A percentile compares a stretch with the other conserved stretches of the same genome.
These are phyloP conservation scores for Coccomyxa subellipsoidea DNA, from an alignment of 163 green algal genomes.

Conservation along the genomic window DNA sequence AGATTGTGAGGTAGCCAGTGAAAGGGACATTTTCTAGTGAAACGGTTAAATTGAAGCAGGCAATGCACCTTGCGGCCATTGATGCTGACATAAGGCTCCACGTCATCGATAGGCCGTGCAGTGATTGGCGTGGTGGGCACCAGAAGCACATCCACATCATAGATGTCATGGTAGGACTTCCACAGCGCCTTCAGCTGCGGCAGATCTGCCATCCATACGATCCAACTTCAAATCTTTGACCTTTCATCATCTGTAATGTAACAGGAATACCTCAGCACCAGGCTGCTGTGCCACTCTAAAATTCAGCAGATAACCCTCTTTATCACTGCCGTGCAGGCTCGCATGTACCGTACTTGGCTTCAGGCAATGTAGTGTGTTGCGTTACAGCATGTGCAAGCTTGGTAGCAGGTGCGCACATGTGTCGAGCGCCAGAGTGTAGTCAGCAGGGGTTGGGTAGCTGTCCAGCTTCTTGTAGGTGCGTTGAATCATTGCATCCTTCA, in stretches of 20 bases:
- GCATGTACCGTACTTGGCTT: too few relatives aligned
- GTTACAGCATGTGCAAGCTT: too few relatives aligned
- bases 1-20: too few relatives aligned
- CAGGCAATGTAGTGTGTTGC: too few relatives aligned
- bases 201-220: slow-evolving; percentile 8
- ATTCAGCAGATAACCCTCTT: too few relatives aligned
- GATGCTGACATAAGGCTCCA: slow-evolving; percentile 17
- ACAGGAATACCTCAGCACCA: too few relatives aligned
- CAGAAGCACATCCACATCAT: slow-evolving; percentile 17
- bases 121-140: slow-evolving; percentile 15
- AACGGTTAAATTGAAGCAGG: neutral
- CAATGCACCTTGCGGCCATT: slow-evolving; percentile 14
- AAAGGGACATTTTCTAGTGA: too few relatives aligned
- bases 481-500: neutral
- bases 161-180: slow-evolving; percentile 4
- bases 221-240: neutral
- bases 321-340: too few relatives aligned
- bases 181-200: slow-evolving; percentile 21
- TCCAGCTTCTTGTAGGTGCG: neutral
- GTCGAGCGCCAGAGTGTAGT: slow-evolving; percentile 14
- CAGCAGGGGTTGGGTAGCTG: slow-evolving; percentile 16
- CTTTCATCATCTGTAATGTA: too few relatives aligned
- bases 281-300: too few relatives aligned
- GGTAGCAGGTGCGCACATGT: neutral
- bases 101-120: slow-evolving; percentile 13